Evolutionary conservation across 306 rosid species (phyloP).

Genomic region (Trichosanthes truncata): DNA sequence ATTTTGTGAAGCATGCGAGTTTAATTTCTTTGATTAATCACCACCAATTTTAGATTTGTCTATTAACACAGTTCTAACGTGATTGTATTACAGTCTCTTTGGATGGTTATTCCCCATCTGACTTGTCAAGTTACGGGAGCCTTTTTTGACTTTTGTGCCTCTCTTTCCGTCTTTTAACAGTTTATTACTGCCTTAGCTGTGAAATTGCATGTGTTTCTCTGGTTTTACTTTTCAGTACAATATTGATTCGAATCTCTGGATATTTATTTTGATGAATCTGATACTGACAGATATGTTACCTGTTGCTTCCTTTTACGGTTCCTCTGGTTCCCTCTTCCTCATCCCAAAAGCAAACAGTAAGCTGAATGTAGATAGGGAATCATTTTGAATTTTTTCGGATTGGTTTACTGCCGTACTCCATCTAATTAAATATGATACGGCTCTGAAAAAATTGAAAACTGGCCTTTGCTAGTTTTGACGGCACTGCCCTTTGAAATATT

Average conservation of each 20-base stretch:
- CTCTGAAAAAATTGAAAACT: not conserved
- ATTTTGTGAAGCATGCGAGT: not conserved
- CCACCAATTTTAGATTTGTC: not conserved
- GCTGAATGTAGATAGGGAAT: not conserved
- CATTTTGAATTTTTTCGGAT: not conserved
- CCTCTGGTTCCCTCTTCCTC: not conserved
- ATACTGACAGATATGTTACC: constrained; percentile 10
- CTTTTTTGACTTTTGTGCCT: not conserved
- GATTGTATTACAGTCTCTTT: not conserved
- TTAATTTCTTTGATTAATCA: not conserved
- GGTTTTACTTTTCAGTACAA: not conserved
- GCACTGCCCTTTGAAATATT: not conserved
- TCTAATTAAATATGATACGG: constrained; percentile 1
- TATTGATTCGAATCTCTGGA: constrained; percentile 1
- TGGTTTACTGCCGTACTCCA: not conserved
- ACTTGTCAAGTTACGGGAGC: not conserved
- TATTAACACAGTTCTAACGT: not conserved
- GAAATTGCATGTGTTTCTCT: constrained; percentile 6
- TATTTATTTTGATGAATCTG: constrained; percentile 8
- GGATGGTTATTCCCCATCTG: not conserved
- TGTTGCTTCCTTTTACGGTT: not conserved
- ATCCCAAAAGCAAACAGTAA: not conserved
- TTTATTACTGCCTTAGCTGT: not conserved
- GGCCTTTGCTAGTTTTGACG: not conserved
- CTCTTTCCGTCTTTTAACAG: not conserved